Percentiles rank a stretch among this genome's conserved stretches.
phyloP scores from a whole-genome alignment of 768 basidiomycete genomes.

The Pleurotus sapidus region DNA sequence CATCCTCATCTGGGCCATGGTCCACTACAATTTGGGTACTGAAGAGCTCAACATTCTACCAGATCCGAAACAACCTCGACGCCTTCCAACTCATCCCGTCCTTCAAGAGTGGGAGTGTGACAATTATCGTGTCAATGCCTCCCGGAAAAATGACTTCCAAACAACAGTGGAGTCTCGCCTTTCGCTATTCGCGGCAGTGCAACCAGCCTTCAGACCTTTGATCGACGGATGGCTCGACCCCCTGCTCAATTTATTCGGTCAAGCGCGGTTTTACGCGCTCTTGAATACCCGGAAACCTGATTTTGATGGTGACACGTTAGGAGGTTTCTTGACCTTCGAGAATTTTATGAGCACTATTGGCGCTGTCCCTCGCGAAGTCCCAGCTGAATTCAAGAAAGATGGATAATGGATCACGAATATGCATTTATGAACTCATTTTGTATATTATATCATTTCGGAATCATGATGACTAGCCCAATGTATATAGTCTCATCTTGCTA shows the following conservation, averaged over 20 bases:
- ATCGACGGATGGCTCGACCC: neutral
- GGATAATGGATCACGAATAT: too few relatives aligned
- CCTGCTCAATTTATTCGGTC: neutral
- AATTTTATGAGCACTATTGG: neutral
- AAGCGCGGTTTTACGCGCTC: neutral
- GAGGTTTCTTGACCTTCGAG: neutral
- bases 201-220: neutral
- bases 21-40: neutral
- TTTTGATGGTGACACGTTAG: neutral
- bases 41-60: neutral
- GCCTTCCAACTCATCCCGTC: neutral
- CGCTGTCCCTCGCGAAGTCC: neutral
- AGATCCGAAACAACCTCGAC: neutral
- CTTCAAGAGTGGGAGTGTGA: neutral
- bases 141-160: neutral
- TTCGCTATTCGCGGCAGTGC: neutral
- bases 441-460: too few relatives aligned
- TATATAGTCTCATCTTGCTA: too few relatives aligned
- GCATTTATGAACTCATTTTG: too few relatives aligned
- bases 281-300: neutral
- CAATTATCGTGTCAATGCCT: neutral
- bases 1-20: slow-evolving; percentile 15
- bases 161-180: neutral
- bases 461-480: too few relatives aligned
- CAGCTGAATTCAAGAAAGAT: neutral